These are phyloP conservation scores for Amaranthus hypochondriacus DNA, from an alignment of 148 eudicot genomes.

Conservation along the genomic window DNA sequence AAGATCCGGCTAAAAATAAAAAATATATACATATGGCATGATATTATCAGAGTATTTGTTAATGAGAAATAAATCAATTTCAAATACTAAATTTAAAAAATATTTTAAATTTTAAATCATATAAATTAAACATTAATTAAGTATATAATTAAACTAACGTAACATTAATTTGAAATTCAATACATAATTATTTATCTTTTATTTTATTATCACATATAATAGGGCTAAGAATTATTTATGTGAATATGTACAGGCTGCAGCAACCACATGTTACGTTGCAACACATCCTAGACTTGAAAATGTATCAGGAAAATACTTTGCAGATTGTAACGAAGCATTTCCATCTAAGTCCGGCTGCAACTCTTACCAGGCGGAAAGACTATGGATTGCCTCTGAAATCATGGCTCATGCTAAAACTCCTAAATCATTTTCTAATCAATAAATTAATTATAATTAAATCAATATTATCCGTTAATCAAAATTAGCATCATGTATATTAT, in stretches of 20 bases:
- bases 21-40: too few species aligned
- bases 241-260: conserved; percentile 56
- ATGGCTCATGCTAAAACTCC: conserved; percentile 36
- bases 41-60: too few species aligned
- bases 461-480: background rate
- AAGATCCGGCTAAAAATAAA: too few species aligned
- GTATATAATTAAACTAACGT: too few species aligned
- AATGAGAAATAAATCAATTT: too few species aligned
- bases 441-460: background rate
- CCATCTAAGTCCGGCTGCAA: conserved; percentile 59
- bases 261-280: conserved; percentile 83
- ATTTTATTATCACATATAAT: background rate
- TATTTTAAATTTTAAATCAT: too few species aligned
- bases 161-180: too few species aligned
- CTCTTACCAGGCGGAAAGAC: conserved; percentile 43
- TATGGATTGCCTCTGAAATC: conserved; percentile 64
- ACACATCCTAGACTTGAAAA: conserved; percentile 42
- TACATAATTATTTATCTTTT: background rate
- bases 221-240: background rate
- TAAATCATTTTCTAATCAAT: conserved; percentile 11
- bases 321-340: conserved; percentile 70
- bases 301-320: conserved; percentile 64
- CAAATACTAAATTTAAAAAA: too few species aligned
- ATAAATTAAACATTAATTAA: too few species aligned
- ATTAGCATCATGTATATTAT: background rate